Evolutionary conservation across 192 early-diverging fungal genomes (phyloP).

Genomic region (Mortierella alpina): DNA sequence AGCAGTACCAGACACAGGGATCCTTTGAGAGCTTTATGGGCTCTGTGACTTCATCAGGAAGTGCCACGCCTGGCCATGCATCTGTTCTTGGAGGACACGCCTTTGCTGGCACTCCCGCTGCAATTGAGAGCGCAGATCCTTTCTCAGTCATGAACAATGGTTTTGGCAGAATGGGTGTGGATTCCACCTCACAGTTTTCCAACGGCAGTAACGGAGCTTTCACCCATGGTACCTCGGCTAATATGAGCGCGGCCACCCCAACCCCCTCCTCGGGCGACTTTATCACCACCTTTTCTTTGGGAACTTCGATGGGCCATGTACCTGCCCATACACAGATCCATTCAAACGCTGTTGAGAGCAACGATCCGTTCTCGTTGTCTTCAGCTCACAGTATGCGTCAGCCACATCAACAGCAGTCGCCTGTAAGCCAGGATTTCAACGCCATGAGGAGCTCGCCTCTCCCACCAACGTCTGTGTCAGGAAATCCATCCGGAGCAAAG

Average conservation of each 20-base stretch:
- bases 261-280: constrained; percentile 15
- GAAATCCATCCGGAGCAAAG: constrained; percentile 11
- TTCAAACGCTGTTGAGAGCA: not conserved
- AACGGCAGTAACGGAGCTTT: not conserved
- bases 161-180: constrained; percentile 31
- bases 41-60: not conserved
- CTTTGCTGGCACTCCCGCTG: constrained; percentile 22
- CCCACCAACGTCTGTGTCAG: not conserved
- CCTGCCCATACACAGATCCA: not conserved
- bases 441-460: not conserved
- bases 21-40: constrained; percentile 34
- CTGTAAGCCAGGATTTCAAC: constrained; percentile 12
- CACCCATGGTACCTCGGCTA: not conserved
- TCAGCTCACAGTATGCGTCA: not conserved
- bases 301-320: not conserved
- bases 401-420: constrained; percentile 6
- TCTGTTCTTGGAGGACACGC: constrained; percentile 15
- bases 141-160: constrained; percentile 46
- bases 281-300: constrained; percentile 22
- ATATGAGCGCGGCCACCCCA: not conserved
- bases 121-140: constrained; percentile 21
- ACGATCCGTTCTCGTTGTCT: constrained; percentile 32
- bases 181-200: not conserved
- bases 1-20: constrained; percentile 2
- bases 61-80: not conserved